A percentile compares a stretch with the other conserved stretches of the same genome.
Evolutionary conservation across 164 flowering plant species (phyloP).

Genomic region (Stephania cephalantha): DNA sequence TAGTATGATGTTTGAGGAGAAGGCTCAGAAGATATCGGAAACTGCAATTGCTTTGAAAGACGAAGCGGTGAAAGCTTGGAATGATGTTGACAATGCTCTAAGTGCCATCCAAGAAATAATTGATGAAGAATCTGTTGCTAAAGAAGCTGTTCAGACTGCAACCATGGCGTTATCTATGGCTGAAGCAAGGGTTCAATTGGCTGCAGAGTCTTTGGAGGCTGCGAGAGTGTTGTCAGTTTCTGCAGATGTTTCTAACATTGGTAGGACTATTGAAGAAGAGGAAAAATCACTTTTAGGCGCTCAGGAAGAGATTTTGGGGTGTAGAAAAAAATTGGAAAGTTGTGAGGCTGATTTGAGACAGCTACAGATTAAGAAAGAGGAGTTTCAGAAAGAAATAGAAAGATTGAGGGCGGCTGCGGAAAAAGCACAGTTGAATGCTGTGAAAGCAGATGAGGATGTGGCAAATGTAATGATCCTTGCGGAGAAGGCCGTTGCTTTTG

Average conservation of each 20-base stretch:
- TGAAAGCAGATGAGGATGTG: slow-evolving; percentile 93
- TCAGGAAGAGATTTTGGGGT: slow-evolving; percentile 50
- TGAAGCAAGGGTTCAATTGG: slow-evolving; percentile 76
- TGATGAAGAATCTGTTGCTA: slow-evolving; percentile 55
- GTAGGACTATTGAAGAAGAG: slow-evolving; percentile 26
- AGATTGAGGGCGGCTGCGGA: slow-evolving; percentile 69
- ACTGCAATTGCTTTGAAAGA: slow-evolving; percentile 83
- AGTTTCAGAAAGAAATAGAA: slow-evolving; percentile 70
- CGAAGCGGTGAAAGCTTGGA: slow-evolving; percentile 65
- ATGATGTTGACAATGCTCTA: slow-evolving; percentile 46
- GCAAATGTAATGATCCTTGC: slow-evolving; percentile 90
- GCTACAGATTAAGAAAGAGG: slow-evolving; percentile 62
- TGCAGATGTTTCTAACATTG: slow-evolving; percentile 27
- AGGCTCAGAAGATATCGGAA: slow-evolving; percentile 87
- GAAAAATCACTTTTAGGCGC: slow-evolving; percentile 44
- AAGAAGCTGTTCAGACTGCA: slow-evolving; percentile 83
- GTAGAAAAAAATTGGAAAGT: slow-evolving; percentile 35
- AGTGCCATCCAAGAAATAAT: slow-evolving; percentile 45
- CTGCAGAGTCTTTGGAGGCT: slow-evolving; percentile 38
- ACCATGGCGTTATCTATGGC: slow-evolving; percentile 83
- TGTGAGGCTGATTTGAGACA: slow-evolving; percentile 59
- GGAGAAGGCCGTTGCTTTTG: slow-evolving; percentile 95
- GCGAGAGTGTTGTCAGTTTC: slow-evolving; percentile 25
- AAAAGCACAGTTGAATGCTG: slow-evolving; percentile 52
- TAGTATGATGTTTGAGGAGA: slow-evolving; percentile 87